Evolutionary conservation across 768 basidiomycete genomes (phyloP).

Genomic region (Phylloporus sp.): DNA sequence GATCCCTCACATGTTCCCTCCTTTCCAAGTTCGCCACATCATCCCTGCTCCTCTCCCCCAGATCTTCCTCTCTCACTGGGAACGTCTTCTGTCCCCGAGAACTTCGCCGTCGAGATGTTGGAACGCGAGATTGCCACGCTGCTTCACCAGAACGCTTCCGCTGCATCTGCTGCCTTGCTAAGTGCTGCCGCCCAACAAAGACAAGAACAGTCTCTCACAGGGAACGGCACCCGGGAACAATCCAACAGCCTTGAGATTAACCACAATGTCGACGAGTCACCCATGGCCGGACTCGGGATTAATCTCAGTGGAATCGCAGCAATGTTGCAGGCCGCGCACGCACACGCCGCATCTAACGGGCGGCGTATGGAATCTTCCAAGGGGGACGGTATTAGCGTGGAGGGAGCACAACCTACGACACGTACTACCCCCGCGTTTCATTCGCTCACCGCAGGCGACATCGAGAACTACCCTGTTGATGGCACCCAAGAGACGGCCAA

Average conservation of each 20-base stretch:
- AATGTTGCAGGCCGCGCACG: conserved; percentile 74
- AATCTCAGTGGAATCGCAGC: conserved; percentile 69
- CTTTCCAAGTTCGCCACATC: conserved; percentile 16
- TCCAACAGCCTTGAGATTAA: conserved; percentile 11
- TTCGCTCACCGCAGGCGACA: conserved; percentile 58
- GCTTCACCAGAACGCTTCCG: conserved; percentile 71
- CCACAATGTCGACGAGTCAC: conserved; percentile 14
- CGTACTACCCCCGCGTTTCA: conserved; percentile 76
- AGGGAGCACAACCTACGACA: conserved; percentile 50
- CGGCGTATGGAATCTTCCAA: conserved; percentile 45
- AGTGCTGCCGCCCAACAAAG: conserved; percentile 68
- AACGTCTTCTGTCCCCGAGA: conserved; percentile 40
- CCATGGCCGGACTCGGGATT: conserved; percentile 43
- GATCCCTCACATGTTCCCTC: conserved; percentile 32
- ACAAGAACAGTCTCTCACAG: conserved; percentile 42
- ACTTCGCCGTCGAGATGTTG: conserved; percentile 66
- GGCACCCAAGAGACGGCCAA: conserved; percentile 33
- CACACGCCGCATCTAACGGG: conserved; percentile 49
- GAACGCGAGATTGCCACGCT: conserved; percentile 76
- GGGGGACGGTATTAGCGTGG: conserved; percentile 42
- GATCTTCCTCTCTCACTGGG: conserved; percentile 36
- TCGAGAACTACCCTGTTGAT: conserved; percentile 20
- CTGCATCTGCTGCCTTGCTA: conserved; percentile 59
- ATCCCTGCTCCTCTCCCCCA: conserved; percentile 16
- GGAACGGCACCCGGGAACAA: conserved; percentile 33